phyloP scores from a whole-genome alignment of 805 yeast genomes.

The Starmerella cellae region DNA sequence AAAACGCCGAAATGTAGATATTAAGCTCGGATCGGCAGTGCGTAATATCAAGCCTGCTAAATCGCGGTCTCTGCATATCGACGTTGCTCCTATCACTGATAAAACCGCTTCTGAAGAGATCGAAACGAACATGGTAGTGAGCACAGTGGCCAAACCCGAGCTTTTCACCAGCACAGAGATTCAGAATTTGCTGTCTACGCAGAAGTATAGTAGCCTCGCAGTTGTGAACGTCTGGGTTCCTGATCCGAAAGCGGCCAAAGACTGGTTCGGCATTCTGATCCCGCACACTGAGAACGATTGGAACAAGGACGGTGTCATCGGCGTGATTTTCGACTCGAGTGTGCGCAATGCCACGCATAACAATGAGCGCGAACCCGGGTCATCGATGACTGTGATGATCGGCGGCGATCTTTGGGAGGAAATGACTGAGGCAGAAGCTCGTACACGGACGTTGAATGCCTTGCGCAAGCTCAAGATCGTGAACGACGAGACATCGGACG shows the following conservation, averaged over 20 bases:
- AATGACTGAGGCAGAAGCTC: constrained; percentile 18
- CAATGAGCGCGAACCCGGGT: constrained; percentile 29
- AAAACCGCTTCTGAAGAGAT: not conserved
- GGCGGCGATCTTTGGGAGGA: constrained; percentile 60
- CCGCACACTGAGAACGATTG: constrained; percentile 40
- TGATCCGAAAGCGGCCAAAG: constrained; percentile 25
- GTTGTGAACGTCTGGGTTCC: constrained; percentile 59
- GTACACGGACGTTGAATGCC: constrained; percentile 28
- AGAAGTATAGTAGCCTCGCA: constrained; percentile 44
- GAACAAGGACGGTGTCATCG: constrained; percentile 51
- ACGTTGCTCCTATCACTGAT: not conserved
- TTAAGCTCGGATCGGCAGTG: constrained; percentile 17
- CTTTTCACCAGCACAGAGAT: constrained; percentile 10
- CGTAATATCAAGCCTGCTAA: not conserved
- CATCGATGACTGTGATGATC: constrained; percentile 76
- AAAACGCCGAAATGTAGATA: constrained; percentile 16
- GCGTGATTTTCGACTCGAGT: constrained; percentile 84
- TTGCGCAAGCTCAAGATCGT: constrained; percentile 30
- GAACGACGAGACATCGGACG: constrained; percentile 17
- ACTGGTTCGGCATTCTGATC: constrained; percentile 81
- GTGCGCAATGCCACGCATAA: constrained; percentile 41
- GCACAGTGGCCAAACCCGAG: constrained; percentile 16
- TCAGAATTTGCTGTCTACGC: constrained; percentile 22
- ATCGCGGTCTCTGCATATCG: constrained; percentile 5
- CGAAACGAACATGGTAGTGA: constrained; percentile 13